phyloP scores from a whole-genome alignment of 768 basidiomycete species.

The Tubosaeta sp. region DNA sequence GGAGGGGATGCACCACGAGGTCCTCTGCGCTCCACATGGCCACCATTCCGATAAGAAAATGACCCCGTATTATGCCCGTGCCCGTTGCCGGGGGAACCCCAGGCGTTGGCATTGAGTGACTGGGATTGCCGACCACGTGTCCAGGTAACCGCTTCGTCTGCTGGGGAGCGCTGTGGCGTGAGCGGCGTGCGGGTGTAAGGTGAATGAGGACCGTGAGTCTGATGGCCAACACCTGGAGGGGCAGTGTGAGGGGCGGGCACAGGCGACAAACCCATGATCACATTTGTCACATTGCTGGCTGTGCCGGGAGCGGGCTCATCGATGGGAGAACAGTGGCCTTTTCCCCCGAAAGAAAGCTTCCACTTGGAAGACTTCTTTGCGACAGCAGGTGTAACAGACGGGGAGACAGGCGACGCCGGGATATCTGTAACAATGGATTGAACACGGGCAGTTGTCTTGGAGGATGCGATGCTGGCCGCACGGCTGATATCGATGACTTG shows the following conservation, averaged over 20 bases:
- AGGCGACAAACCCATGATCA: slow-evolving; percentile 57
- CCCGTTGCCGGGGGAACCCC: slow-evolving; percentile 18
- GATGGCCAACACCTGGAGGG: slow-evolving; percentile 6
- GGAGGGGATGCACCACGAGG: slow-evolving; percentile 56
- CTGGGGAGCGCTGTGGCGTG: slow-evolving; percentile 32
- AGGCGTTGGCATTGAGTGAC: slow-evolving; percentile 13
- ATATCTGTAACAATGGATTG: slow-evolving; percentile 17
- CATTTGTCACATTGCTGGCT: slow-evolving; percentile 70
- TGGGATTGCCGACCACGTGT: slow-evolving; percentile 44
- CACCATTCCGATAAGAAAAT: slow-evolving; percentile 10
- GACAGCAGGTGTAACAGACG: slow-evolving; percentile 35
- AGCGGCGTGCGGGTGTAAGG: slow-evolving; percentile 29
- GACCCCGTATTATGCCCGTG: slow-evolving; percentile 9
- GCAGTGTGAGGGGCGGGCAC: slow-evolving; percentile 7
- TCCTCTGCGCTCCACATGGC: slow-evolving; percentile 32
- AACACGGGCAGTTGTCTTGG: slow-evolving; percentile 39
- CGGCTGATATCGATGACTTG: slow-evolving; percentile 23
- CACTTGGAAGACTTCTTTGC: slow-evolving; percentile 76
- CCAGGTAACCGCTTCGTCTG: slow-evolving; percentile 45
- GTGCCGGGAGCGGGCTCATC: slow-evolving; percentile 49
- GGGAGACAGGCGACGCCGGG: slow-evolving; percentile 18
- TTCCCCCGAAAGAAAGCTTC: slow-evolving; percentile 53
- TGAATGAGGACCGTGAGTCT: slow-evolving; percentile 10
- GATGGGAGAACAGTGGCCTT: slow-evolving; percentile 42
- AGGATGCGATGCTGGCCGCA: slow-evolving; percentile 20